Percentiles rank a stretch among this genome's conserved stretches.
Conservation (phyloP, 192 early-diverging fungal genomes). For the Diversispora eburnea region DNA sequence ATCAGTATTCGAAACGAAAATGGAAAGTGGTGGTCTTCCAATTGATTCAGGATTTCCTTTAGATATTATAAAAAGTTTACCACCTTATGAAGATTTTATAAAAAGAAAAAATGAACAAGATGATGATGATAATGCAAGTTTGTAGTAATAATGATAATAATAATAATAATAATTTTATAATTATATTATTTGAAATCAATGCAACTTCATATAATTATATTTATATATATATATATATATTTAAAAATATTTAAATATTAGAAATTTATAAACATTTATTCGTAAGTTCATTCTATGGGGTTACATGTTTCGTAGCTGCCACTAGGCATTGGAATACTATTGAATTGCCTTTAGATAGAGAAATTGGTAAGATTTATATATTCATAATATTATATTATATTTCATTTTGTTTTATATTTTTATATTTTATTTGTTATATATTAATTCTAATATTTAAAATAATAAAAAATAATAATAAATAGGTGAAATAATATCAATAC, state of each 20-base stretch:
- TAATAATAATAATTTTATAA: neutral
- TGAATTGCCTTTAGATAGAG: conserved; percentile 13
- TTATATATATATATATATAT: neutral
- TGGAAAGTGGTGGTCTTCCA: conserved; percentile 3
- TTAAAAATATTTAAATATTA: neutral
- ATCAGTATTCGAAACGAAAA: neutral
- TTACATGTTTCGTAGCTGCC: conserved; percentile 16
- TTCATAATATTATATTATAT: neutral
- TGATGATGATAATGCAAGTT: neutral
- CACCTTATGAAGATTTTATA: neutral
- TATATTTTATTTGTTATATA: neutral
- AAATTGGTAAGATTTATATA: conserved; percentile 14
- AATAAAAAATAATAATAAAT: neutral
- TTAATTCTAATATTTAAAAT: neutral
- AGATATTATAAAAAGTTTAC: neutral
- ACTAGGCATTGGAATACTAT: conserved; percentile 17
- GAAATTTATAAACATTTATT: conserved; percentile 11
- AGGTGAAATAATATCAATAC: conserved; percentile 28
- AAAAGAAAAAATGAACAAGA: neutral
- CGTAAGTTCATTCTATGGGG: conserved; percentile 20
- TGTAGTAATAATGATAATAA: too few species aligned
- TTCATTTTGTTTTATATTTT: neutral
- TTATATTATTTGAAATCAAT: neutral
- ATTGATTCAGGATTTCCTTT: neutral
- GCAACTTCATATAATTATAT: neutral